Conservation (phyloP, 2,329 filamentous ascomycete species). For the Ophiostoma pallidulum region DNA sequence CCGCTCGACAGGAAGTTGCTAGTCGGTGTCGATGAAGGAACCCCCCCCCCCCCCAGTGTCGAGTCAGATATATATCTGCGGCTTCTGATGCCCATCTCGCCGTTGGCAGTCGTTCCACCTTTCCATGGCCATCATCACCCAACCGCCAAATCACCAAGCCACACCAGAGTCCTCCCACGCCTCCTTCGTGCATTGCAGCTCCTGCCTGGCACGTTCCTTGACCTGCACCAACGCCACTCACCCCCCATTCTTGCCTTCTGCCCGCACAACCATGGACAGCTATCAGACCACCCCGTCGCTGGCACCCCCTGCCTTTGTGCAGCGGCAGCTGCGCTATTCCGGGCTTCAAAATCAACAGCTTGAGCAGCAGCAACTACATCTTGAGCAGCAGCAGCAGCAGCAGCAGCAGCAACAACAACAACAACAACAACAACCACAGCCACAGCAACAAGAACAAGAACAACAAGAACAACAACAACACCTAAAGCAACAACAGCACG, state of each 20-base stretch:
- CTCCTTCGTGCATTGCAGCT: too few species aligned
- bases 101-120: constrained; percentile 8
- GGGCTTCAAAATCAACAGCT: constrained; percentile 17
- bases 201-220: too few species aligned
- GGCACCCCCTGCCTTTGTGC: constrained; percentile 6
- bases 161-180: not conserved
- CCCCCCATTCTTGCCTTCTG: not conserved
- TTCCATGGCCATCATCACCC: constrained; percentile 1
- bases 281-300: constrained; percentile 7
- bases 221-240: constrained; percentile 8
- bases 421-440: constrained; percentile 19
- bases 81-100: constrained; percentile 5
- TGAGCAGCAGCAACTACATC: constrained; percentile 5
- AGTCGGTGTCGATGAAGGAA: too few species aligned
- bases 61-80: constrained; percentile 13
- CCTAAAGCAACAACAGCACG: constrained; percentile 5
- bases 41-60: too few species aligned
- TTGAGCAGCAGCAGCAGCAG: constrained; percentile 20
- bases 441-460: constrained; percentile 13
- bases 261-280: constrained; percentile 6
- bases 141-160: constrained; percentile 5
- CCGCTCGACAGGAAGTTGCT: constrained; percentile 5
- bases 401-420: constrained; percentile 14
- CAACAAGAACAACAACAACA: constrained; percentile 6
- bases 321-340: constrained; percentile 18